Evolutionary conservation across 139 green algal species (phyloP).

Genomic region (Chlamydomonas sp.): DNA sequence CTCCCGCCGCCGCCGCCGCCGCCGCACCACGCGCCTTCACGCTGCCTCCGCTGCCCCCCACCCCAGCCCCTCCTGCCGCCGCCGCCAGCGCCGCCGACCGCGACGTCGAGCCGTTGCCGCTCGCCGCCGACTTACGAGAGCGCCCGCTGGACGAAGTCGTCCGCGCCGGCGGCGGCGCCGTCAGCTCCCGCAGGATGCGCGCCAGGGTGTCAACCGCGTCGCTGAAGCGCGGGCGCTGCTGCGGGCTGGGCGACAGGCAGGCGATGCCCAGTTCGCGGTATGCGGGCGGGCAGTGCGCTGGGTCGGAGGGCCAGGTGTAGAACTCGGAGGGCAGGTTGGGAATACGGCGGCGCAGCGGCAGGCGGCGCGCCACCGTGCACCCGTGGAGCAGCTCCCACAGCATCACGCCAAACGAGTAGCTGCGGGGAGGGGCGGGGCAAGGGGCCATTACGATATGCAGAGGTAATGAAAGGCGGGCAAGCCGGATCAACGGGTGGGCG

Average conservation of each 20-base stretch:
- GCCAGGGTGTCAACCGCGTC: neutral
- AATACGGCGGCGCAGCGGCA: slow-evolving; percentile 34
- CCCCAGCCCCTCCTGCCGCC: no score
- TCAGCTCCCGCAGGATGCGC: neutral
- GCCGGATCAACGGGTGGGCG: neutral
- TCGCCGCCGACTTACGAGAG: no score
- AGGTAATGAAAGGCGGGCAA: no score
- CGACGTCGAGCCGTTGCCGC: no score
- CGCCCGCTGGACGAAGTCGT: no score
- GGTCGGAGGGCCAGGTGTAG: slow-evolving; percentile 19
- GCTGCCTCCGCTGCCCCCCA: no score
- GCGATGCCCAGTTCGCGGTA: slow-evolving; percentile 15
- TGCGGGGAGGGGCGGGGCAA: no score
- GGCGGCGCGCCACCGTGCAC: slow-evolving; percentile 14
- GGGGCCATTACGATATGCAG: no score
- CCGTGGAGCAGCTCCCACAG: slow-evolving; percentile 36
- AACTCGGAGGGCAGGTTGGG: slow-evolving; percentile 31
- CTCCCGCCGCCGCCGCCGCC: no score
- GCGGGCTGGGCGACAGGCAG: slow-evolving; percentile 4
- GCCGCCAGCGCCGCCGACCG: no score
- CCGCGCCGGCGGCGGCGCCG: no score
- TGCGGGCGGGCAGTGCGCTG: neutral
- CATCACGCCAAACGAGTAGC: slow-evolving; percentile 1
- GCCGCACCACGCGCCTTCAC: no score
- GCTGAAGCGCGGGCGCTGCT: neutral